phyloP scores from a whole-genome alignment of 1,284 basidiomycete species.

The Puccinia hordei region DNA sequence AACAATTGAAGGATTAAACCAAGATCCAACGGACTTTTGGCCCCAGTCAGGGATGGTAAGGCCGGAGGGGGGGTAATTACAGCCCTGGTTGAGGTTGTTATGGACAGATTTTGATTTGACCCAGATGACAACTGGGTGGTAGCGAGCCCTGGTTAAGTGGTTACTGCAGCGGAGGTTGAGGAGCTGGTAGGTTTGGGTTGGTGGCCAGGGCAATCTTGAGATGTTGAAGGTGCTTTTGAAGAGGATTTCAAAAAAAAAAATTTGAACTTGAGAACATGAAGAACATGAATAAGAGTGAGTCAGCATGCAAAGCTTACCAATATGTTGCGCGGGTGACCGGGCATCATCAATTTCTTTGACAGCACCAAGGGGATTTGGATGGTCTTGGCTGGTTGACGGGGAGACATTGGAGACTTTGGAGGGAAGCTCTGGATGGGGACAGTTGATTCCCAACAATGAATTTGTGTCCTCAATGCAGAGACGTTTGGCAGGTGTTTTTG shows the following conservation, averaged over 20 bases:
- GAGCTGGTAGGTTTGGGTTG: neutral
- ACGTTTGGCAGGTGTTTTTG: constrained; percentile 1
- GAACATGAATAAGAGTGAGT: neutral
- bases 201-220: neutral
- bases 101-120: neutral
- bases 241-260: neutral
- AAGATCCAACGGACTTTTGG: neutral
- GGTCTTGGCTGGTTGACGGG: neutral
- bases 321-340: neutral
- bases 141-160: neutral
- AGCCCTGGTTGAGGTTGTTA: neutral
- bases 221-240: neutral
- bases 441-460: neutral
- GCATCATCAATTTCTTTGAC: neutral
- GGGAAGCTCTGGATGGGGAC: neutral
- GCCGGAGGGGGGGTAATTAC: neutral
- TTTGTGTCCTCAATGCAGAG: neutral
- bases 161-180: neutral
- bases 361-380: neutral
- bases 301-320: neutral
- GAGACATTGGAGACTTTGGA: neutral
- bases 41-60: neutral
- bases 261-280: too few species aligned
- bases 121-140: neutral
- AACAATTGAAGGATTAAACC: neutral